Base-by-base conservation (phyloP, 2,329 filamentous ascomycete species). In the Penicillium fuscoglaucum region DNA sequence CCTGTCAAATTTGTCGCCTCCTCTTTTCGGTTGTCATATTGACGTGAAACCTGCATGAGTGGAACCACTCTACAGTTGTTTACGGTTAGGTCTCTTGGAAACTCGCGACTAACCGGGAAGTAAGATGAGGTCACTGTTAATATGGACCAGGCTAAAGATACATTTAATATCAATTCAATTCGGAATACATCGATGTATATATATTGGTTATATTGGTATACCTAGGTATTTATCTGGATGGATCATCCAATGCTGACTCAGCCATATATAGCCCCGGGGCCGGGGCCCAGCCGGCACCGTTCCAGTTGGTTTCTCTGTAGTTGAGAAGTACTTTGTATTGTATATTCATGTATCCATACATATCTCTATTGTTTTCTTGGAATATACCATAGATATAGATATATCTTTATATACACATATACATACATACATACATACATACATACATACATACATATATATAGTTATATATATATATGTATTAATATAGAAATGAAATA, bases 21-120 rank as follows among this genome's bases (percentile, higher is more conserved):
- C 7, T 24, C 6, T 21, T 54, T 19, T 39, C 9, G 17, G 44
- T 41, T 47, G 35, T 50, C 44, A 52, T 58, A 21, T 60, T 52
- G 51, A 62, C 28, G 43, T 60, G 54, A 40, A 46, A 58, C 39
- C 31, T 57, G 43, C 54, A 51, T 47, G 28, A 17, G 55, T 58
- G 58, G 60, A 55, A 61, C 37, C 45, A 43, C 52, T 24, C 26
- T 10, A 40, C 17, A 19, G 40, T 35, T 46, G 29, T 31, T 17
- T 13, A 39, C 21, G 28, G 39, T 33, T 37, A 17, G 29, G 39
- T 45, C 21, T 26, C 17, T 47, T 46, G 19, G 39, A 33, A 21
- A 33, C 39, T 52, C 3, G 28, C 28, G 9, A 35, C 31, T 28
- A 21, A 53, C 41, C 17, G 10, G 26, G 37, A 41, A 43, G 13